Evolutionary conservation across 2,329 filamentous ascomycete species (phyloP).

Genomic region (Calonectria multiphialidica): DNA sequence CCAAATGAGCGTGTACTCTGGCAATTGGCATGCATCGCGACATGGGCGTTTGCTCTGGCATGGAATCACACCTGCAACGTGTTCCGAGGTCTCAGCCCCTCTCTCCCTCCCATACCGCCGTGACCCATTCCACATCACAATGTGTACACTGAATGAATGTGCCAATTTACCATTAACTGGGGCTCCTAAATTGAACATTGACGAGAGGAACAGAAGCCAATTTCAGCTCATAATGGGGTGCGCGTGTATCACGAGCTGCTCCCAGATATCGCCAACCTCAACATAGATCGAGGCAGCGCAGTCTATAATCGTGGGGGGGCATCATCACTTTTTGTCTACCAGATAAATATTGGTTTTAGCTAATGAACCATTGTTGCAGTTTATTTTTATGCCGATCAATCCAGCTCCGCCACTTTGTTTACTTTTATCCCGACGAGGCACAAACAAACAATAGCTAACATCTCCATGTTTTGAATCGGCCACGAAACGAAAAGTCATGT

Average conservation of each 20-base stretch:
- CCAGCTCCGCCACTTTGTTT: background rate
- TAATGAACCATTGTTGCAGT: background rate
- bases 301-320: background rate
- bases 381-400: background rate
- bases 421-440: background rate
- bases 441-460: background rate
- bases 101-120: slow-evolving; percentile 5
- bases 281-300: background rate
- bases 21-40: slow-evolving; percentile 25
- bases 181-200: background rate
- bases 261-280: background rate
- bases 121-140: slow-evolving; percentile 15
- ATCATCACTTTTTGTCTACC: background rate
- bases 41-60: slow-evolving; percentile 17
- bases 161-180: background rate
- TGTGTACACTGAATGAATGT: background rate
- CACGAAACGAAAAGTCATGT: background rate
- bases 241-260: background rate
- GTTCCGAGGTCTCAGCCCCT: slow-evolving; percentile 19
- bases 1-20: background rate
- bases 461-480: slow-evolving; percentile 4
- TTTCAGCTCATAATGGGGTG: background rate
- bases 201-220: background rate
- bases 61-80: slow-evolving; percentile 18
- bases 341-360: background rate